These are phyloP conservation scores for Grigorovia jiainica DNA, from an alignment of 805 yeast genomes.

Conservation along the genomic window DNA sequence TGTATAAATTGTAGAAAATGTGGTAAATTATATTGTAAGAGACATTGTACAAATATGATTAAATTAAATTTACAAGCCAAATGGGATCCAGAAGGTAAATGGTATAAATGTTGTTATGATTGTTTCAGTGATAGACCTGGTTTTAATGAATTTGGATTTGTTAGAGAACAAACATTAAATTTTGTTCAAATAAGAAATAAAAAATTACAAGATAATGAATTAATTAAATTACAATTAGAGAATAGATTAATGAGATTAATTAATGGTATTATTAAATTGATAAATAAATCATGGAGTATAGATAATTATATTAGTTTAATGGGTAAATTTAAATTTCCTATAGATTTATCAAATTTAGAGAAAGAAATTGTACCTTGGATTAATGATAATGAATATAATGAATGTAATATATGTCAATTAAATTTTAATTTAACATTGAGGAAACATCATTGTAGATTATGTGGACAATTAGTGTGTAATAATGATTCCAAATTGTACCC, in stretches of 20 bases:
- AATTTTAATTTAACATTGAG: slow-evolving; percentile 50
- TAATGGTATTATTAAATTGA: slow-evolving; percentile 2
- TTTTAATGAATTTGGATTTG: slow-evolving; percentile 37
- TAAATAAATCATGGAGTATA: neutral
- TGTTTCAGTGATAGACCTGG: slow-evolving; percentile 55
- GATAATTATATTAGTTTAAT: slow-evolving; percentile 19
- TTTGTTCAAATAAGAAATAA: slow-evolving; percentile 36
- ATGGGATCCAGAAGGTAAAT: slow-evolving; percentile 47
- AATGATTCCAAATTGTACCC: slow-evolving; percentile 53
- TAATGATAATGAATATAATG: slow-evolving; percentile 35
- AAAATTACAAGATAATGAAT: slow-evolving; percentile 38
- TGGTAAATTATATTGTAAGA: slow-evolving; percentile 59
- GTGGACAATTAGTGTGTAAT: slow-evolving; percentile 80
- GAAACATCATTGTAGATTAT: slow-evolving; percentile 85
- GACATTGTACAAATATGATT: slow-evolving; percentile 48
- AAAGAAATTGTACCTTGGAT: slow-evolving; percentile 57
- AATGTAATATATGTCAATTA: slow-evolving; percentile 57
- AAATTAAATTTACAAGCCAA: slow-evolving; percentile 40
- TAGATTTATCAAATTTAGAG: slow-evolving; percentile 34
- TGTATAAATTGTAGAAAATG: slow-evolving; percentile 65
- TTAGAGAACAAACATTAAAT: slow-evolving; percentile 35
- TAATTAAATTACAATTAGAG: slow-evolving; percentile 50
- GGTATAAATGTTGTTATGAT: slow-evolving; percentile 58
- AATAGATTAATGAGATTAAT: slow-evolving; percentile 44
- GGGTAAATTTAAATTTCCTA: slow-evolving; percentile 10